phyloP scores from a whole-genome alignment of 2,329 filamentous ascomycete genomes.

The Colletotrichum siamense region DNA sequence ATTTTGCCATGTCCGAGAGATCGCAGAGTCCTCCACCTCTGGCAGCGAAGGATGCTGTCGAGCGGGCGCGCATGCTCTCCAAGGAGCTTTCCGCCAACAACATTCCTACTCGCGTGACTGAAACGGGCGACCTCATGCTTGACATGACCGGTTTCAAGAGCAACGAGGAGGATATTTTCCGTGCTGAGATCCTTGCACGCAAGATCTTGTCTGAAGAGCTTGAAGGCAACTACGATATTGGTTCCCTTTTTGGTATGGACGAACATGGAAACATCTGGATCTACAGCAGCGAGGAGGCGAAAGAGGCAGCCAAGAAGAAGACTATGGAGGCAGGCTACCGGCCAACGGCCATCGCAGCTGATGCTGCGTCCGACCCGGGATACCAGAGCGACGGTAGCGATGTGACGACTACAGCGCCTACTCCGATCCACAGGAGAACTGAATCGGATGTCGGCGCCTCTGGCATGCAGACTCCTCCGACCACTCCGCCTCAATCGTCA shows the following conservation, averaged over 20 bases:
- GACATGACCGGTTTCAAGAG: constrained; percentile 98
- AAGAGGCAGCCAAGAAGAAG: constrained; percentile 80
- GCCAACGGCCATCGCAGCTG: constrained; percentile 64
- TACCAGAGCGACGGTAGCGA: constrained; percentile 91
- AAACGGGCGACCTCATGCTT: constrained; percentile 92
- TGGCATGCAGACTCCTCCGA: constrained; percentile 68
- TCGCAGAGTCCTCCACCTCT: constrained; percentile 81
- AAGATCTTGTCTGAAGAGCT: constrained; percentile 93
- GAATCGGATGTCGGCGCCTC: constrained; percentile 69
- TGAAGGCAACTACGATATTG: constrained; percentile 95
- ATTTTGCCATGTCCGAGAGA: constrained; percentile 55
- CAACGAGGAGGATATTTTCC: constrained; percentile 88
- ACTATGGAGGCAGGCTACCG: constrained; percentile 47
- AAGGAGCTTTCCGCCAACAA: constrained; percentile 88
- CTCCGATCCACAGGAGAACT: constrained; percentile 62
- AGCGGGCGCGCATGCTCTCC: constrained; percentile 83
- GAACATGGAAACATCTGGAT: constrained; percentile 99
- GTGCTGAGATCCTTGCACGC: constrained; percentile 90
- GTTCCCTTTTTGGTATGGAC: constrained; percentile 91
- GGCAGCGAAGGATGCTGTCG: constrained; percentile 75
- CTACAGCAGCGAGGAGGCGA: constrained; percentile 96
- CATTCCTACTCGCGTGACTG: constrained; percentile 91
- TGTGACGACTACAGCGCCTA: constrained; percentile 51
- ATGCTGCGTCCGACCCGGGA: constrained; percentile 89
- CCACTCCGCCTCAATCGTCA: constrained; percentile 71